Evolutionary conservation across 192 early-diverging fungal species (phyloP).

Genomic region (Entophlyctis helioformis): DNA sequence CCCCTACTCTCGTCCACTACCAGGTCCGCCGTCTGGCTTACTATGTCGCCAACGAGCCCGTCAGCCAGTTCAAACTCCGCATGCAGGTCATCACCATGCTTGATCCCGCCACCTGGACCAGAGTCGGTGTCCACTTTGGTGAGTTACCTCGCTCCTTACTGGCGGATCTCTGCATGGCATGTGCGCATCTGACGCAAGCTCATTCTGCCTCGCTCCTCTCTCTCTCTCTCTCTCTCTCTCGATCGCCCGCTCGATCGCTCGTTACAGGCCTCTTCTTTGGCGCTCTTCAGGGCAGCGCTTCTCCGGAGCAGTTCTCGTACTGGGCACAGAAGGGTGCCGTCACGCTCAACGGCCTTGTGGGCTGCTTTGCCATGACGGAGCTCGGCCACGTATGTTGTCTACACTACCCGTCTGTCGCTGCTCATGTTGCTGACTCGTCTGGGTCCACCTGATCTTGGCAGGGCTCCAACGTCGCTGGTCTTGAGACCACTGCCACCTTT

Average conservation of each 20-base stretch:
- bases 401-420: too few relatives aligned
- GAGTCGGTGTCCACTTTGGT: slow-evolving; percentile 74
- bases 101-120: slow-evolving; percentile 84
- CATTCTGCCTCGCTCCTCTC: too few relatives aligned
- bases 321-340: slow-evolving; percentile 78
- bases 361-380: slow-evolving; percentile 93
- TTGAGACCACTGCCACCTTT: slow-evolving; percentile 87
- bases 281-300: slow-evolving; percentile 72
- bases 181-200: too few relatives aligned
- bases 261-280: slow-evolving; percentile 86
- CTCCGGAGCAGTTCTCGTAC: slow-evolving; percentile 68
- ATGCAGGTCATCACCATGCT: slow-evolving; percentile 71
- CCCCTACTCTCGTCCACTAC: too few relatives aligned
- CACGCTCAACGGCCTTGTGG: slow-evolving; percentile 66
- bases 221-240: too few relatives aligned
- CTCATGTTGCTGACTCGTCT: neutral
- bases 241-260: too few relatives aligned
- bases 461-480: slow-evolving; percentile 80
- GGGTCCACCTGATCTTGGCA: slow-evolving; percentile 18
- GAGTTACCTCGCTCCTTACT: too few relatives aligned
- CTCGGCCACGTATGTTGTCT: slow-evolving; percentile 52
- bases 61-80: slow-evolving; percentile 55
- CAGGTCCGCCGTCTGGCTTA: slow-evolving; percentile 57
- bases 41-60: slow-evolving; percentile 58
- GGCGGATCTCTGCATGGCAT: too few relatives aligned